phyloP scores from a whole-genome alignment of 1,284 basidiomycete species.

The Anthracocystis setariae region DNA sequence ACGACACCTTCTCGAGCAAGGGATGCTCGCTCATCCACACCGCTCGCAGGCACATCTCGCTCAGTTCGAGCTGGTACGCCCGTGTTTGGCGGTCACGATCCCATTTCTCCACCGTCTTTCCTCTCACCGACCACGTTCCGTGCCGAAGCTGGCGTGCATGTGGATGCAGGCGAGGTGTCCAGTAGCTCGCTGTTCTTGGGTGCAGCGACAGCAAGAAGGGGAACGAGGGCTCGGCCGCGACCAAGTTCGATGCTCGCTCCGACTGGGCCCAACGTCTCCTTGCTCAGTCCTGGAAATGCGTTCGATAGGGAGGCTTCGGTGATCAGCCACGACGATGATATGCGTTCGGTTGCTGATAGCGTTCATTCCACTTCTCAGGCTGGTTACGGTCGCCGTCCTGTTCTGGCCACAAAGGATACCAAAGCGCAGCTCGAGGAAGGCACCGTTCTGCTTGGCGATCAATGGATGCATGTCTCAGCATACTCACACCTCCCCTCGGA shows the following conservation, averaged over 20 bases:
- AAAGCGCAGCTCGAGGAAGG: slow-evolving; percentile 48
- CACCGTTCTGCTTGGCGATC: slow-evolving; percentile 45
- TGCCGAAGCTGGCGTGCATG: not conserved
- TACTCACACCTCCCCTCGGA: slow-evolving; percentile 48
- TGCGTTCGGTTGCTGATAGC: slow-evolving; percentile 34
- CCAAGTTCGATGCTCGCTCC: slow-evolving; percentile 41
- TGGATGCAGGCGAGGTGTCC: slow-evolving; percentile 23
- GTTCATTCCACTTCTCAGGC: slow-evolving; percentile 17
- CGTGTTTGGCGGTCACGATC: slow-evolving; percentile 30
- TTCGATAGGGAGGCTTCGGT: slow-evolving; percentile 32
- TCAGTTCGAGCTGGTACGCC: slow-evolving; percentile 34
- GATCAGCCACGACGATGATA: slow-evolving; percentile 36
- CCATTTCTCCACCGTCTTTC: slow-evolving; percentile 27
- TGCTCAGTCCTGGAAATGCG: slow-evolving; percentile 22
- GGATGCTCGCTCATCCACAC: slow-evolving; percentile 35
- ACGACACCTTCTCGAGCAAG: slow-evolving; percentile 39
- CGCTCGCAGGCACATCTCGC: slow-evolving; percentile 24
- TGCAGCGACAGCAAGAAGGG: not conserved
- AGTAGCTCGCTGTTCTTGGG: slow-evolving; percentile 26
- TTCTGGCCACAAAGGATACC: slow-evolving; percentile 9
- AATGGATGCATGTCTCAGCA: slow-evolving; percentile 48
- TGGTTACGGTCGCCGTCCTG: slow-evolving; percentile 5
- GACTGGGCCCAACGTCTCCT: slow-evolving; percentile 21
- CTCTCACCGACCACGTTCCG: slow-evolving; percentile 17
- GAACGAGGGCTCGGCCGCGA: slow-evolving; percentile 27